Percentiles rank a stretch among this genome's conserved stretches.
Evolutionary conservation across 2,329 filamentous ascomycete species (phyloP).

Genomic region (Aureobasidium sp.): DNA sequence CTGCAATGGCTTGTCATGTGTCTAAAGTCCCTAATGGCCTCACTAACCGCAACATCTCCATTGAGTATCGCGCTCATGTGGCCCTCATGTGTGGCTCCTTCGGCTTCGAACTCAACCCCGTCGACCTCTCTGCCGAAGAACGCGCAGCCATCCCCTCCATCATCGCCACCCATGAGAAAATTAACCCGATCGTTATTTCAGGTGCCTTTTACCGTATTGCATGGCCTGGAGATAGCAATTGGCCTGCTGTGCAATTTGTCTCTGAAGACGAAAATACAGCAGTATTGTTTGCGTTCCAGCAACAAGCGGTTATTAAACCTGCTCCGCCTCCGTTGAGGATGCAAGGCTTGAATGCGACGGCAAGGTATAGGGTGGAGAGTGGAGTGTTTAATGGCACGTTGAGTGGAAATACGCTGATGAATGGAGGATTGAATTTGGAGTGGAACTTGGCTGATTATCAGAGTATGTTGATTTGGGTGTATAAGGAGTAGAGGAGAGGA

Average conservation of each 20-base stretch:
- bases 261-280: constrained; percentile 41
- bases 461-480: constrained; percentile 48
- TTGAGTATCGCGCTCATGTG: constrained; percentile 55
- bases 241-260: constrained; percentile 53
- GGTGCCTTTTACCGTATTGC: constrained; percentile 53
- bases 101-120: constrained; percentile 54
- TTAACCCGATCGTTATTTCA: constrained; percentile 51
- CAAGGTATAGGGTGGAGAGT: constrained; percentile 37
- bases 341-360: constrained; percentile 47
- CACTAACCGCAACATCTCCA: constrained; percentile 46
- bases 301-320: constrained; percentile 45
- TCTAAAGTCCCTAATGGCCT: constrained; percentile 52
- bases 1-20: constrained; percentile 57
- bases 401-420: constrained; percentile 54
- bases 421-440: constrained; percentile 47
- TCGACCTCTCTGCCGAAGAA: constrained; percentile 42
- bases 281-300: constrained; percentile 54
- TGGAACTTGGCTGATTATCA: constrained; percentile 45
- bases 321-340: constrained; percentile 44
- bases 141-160: constrained; percentile 44
- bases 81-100: constrained; percentile 63
- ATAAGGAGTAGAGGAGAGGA: constrained; percentile 29
- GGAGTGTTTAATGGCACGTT: constrained; percentile 44
- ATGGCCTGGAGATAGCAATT: constrained; percentile 51
- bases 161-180: constrained; percentile 44